Evolutionary conservation across 192 early-diverging fungal genomes (phyloP).

Genomic region (Backusella westeae): DNA sequence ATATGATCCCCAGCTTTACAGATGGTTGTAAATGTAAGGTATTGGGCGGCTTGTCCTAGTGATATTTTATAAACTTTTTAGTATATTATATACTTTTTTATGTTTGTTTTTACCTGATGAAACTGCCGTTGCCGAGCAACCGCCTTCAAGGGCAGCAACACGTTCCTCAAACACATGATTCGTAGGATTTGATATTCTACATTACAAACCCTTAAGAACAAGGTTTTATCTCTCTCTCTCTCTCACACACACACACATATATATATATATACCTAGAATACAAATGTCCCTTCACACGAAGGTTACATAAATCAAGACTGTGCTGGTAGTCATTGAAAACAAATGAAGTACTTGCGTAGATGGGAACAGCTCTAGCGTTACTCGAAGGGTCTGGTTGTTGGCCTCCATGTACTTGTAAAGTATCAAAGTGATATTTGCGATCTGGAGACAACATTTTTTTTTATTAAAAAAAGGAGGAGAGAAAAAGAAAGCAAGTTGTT

Average conservation of each 20-base stretch:
- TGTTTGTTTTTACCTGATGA: conserved; percentile 31
- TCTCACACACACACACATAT: background rate
- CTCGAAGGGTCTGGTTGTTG: conserved; percentile 57
- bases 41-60: conserved; percentile 85
- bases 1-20: conserved; percentile 87
- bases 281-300: conserved; percentile 71
- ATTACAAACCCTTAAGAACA: background rate
- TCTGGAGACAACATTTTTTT: conserved; percentile 1
- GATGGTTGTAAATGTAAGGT: conserved; percentile 78
- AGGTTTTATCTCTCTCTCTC: background rate
- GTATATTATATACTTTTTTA: background rate
- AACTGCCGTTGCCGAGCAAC: conserved; percentile 62
- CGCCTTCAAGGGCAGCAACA: conserved; percentile 88
- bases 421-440: conserved; percentile 69
- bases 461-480: background rate
- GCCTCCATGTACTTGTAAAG: conserved; percentile 88
- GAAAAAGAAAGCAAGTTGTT: background rate
- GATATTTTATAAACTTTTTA: background rate
- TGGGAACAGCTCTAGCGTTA: conserved; percentile 82
- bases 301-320: conserved; percentile 74
- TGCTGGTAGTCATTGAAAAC: conserved; percentile 79
- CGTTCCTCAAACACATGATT: conserved; percentile 89
- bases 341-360: conserved; percentile 85
- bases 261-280: conserved; percentile 88
- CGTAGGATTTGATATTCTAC: conserved; percentile 70